Conservation (phyloP, 2,329 filamentous ascomycete species). For the Furcasterigmium sp. region DNA sequence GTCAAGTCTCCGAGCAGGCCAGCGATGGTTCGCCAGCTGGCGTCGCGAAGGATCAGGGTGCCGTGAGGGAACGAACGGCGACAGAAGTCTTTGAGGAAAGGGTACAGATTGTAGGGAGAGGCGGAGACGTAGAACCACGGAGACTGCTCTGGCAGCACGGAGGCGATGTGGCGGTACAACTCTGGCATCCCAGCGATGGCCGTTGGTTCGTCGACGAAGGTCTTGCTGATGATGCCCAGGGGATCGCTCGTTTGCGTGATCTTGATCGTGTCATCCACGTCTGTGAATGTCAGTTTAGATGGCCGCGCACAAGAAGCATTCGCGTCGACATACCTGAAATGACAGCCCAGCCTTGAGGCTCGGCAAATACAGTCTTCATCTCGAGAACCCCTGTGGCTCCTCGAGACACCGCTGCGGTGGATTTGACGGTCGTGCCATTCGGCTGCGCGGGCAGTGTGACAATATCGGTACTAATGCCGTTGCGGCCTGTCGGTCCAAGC, state of each 20-base stretch:
- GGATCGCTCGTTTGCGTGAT: constrained; percentile 77
- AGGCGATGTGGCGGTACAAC: constrained; percentile 65
- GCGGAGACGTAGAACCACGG: constrained; percentile 93
- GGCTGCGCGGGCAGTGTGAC: constrained; percentile 43
- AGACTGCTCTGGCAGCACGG: constrained; percentile 48
- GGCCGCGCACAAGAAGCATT: no score
- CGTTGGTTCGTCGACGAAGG: constrained; percentile 71
- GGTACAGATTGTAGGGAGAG: constrained; percentile 91
- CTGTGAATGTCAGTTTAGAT: constrained; percentile 32
- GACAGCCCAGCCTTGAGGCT: constrained; percentile 74
- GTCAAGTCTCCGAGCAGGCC: constrained; percentile 78
- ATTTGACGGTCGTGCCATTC: constrained; percentile 39
- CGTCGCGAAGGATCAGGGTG: constrained; percentile 78
- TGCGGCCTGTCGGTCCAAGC: constrained; percentile 64
- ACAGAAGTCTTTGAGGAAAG: constrained; percentile 74
- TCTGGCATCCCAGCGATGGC: constrained; percentile 79
- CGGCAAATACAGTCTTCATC: constrained; percentile 70
- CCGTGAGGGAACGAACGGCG: constrained; percentile 67
- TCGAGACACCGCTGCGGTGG: constrained; percentile 43
- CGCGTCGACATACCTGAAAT: constrained; percentile 58
- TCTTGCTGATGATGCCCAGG: constrained; percentile 74
- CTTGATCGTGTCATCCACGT: constrained; percentile 96
- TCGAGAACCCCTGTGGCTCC: constrained; percentile 50
- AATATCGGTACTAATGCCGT: constrained; percentile 66
- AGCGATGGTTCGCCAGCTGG: constrained; percentile 77